Conservation (phyloP, 805 yeast species). For the Blastobotrys parvus region DNA sequence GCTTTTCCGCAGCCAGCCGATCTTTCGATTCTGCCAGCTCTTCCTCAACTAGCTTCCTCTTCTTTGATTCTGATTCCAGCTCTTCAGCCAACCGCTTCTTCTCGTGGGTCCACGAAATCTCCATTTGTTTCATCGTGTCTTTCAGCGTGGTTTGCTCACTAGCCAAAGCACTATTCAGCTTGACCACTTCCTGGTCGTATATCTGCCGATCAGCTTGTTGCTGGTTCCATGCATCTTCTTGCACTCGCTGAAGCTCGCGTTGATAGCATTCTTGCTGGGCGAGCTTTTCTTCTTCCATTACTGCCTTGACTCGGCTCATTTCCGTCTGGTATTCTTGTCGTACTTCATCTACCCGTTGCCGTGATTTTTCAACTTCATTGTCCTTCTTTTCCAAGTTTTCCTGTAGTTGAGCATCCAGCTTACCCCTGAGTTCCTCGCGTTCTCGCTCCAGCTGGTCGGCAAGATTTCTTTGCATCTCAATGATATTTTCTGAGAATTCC, state of each 20-base stretch:
- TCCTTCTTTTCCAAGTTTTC: background rate
- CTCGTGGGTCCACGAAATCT: slow-evolving; percentile 21
- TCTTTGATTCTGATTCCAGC: slow-evolving; percentile 3
- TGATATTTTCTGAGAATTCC: slow-evolving; percentile 1
- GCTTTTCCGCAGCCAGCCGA: slow-evolving; percentile 20
- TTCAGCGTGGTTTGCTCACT: slow-evolving; percentile 17
- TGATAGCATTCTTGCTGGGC: background rate
- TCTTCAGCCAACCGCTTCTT: slow-evolving; percentile 22
- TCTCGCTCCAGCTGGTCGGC: slow-evolving; percentile 23
- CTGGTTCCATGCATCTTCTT: background rate
- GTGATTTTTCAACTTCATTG: background rate
- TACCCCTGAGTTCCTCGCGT: slow-evolving; percentile 8
- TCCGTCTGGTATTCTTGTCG: background rate
- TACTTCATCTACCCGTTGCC: background rate
- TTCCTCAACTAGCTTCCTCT: slow-evolving; percentile 9
- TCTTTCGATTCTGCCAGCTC: slow-evolving; percentile 18
- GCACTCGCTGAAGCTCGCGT: background rate
- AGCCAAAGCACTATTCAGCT: slow-evolving; percentile 12
- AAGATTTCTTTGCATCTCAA: slow-evolving; percentile 10
- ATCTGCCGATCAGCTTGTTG: background rate
- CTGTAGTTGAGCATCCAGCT: background rate
- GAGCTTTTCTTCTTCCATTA: background rate
- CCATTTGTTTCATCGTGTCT: slow-evolving; percentile 23
- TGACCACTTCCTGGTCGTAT: background rate
- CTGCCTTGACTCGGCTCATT: background rate